Percentiles rank a stretch among this genome's conserved stretches.
Evolutionary conservation across 305 asterid species (phyloP).

Genomic region (Solanum hybrid): DNA sequence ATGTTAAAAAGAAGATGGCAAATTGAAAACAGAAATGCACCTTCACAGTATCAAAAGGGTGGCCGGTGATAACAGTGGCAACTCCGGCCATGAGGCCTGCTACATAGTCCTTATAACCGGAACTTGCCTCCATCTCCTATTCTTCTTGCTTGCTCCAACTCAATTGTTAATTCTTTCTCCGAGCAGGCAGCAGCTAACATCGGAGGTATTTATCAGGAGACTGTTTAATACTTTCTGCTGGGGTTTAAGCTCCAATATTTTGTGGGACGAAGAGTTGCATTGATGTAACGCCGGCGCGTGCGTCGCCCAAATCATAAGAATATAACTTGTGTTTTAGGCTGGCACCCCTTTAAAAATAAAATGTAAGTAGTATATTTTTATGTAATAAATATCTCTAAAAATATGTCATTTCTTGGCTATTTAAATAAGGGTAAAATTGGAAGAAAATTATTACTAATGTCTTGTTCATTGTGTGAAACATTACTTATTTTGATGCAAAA

Average conservation of each 20-base stretch:
- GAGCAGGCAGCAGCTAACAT: background rate
- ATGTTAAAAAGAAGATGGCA: background rate
- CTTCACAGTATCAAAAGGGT: constrained; percentile 95
- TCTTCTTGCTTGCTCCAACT: background rate
- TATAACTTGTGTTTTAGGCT: background rate
- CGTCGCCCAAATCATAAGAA: background rate
- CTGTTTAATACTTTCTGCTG: background rate
- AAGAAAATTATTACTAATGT: background rate
- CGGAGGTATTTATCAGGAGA: background rate
- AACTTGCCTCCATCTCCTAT: constrained; percentile 30
- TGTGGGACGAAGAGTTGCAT: background rate
- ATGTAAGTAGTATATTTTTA: background rate
- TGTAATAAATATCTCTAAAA: background rate
- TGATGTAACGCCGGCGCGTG: background rate
- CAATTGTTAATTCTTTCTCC: background rate
- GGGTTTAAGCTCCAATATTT: background rate
- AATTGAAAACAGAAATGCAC: constrained; percentile 17
- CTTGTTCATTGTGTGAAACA: background rate
- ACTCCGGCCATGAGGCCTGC: constrained; percentile 90
- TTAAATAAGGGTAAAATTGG: background rate
- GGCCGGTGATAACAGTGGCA: constrained; percentile 70
- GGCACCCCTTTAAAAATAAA: background rate
- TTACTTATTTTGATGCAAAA: background rate
- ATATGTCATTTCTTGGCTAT: background rate
- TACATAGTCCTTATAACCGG: constrained; percentile 63